Conservation (phyloP, 139 green algal genomes). For the Chlamydomonas urium region DNA sequence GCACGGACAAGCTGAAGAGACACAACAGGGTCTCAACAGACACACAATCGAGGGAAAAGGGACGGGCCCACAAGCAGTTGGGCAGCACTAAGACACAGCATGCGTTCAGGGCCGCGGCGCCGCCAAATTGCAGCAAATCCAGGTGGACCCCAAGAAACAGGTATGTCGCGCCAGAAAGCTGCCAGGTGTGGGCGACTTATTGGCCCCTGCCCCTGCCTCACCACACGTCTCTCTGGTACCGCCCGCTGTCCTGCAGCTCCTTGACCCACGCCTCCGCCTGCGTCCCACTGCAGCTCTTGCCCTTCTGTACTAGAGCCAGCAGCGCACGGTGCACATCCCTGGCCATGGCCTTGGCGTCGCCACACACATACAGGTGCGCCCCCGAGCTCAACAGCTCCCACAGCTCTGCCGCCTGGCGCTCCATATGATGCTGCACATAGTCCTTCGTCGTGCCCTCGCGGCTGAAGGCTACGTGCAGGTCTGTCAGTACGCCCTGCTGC, state of each 20-base stretch:
- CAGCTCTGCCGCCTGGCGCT: constrained; percentile 21
- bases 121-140: no score
- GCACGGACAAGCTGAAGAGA: no score
- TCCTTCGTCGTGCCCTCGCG: constrained; percentile 31
- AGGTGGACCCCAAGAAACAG: no score
- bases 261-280: constrained; percentile 74
- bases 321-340: constrained; percentile 87
- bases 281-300: constrained; percentile 37
- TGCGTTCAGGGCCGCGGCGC: no score
- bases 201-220: no score
- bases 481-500: constrained; percentile 53
- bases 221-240: constrained; percentile 93
- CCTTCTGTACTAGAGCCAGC: constrained; percentile 44
- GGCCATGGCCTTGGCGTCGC: constrained; percentile 94
- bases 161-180: no score
- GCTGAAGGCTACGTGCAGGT: constrained; percentile 78
- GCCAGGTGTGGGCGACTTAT: no score
- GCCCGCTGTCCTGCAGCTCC: constrained; percentile 54
- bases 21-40: no score
- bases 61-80: no score
- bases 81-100: no score
- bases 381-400: constrained; percentile 36
- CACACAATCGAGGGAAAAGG: no score
- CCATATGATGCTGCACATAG: constrained; percentile 18
- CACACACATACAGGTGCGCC: constrained; percentile 90